phyloP scores from a whole-genome alignment of 257 asterid species.

The Oldenlandia corymbosa region DNA sequence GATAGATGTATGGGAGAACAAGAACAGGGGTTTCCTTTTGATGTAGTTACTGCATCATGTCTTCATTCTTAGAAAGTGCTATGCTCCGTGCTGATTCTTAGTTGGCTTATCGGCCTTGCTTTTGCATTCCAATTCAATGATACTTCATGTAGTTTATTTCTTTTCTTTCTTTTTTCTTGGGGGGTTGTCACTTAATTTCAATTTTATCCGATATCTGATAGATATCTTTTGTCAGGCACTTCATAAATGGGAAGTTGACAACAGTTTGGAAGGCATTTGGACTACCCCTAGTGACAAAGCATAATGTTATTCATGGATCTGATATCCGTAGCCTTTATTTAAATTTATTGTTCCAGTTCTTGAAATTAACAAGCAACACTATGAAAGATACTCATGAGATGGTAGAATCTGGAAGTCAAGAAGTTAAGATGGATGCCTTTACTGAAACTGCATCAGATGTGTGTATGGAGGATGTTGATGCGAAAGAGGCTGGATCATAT shows the following conservation, averaged over 20 bases:
- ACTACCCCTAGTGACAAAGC: conserved; percentile 56
- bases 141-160: not conserved
- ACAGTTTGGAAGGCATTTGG: conserved; percentile 66
- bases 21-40: not conserved
- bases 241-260: conserved; percentile 34
- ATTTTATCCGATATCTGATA: conserved; percentile 19
- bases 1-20: not conserved
- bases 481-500: conserved; percentile 33
- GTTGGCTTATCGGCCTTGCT: not conserved
- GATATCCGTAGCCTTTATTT: conserved; percentile 48
- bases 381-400: conserved; percentile 19
- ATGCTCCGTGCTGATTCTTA: conserved; percentile 1
- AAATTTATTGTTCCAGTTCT: conserved; percentile 54
- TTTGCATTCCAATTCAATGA: not conserved
- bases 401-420: conserved; percentile 33
- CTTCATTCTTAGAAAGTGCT: not conserved
- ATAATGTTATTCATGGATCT: conserved; percentile 50
- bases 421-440: conserved; percentile 27
- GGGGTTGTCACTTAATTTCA: not conserved
- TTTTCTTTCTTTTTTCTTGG: conserved; percentile 8
- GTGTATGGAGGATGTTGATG: conserved; percentile 29
- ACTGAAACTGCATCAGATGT: conserved; percentile 31
- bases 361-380: conserved; percentile 35
- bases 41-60: not conserved
- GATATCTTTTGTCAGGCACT: conserved; percentile 42